phyloP scores from a whole-genome alignment of 2,329 filamentous ascomycete species.

The Aureobasidium lini region DNA sequence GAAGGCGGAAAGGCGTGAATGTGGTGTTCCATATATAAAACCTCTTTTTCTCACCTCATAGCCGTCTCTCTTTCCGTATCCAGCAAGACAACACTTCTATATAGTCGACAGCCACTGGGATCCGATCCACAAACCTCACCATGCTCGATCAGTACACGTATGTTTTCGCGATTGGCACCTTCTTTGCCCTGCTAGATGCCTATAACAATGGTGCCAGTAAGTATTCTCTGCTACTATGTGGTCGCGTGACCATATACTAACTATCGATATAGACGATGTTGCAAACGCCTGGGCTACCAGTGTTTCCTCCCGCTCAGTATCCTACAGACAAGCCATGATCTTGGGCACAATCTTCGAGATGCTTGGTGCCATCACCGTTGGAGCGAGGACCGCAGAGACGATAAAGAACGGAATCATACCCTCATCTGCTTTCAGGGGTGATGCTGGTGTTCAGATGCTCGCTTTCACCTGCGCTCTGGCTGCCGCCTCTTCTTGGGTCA shows the following conservation, averaged over 20 bases:
- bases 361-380: conserved; percentile 45
- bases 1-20: neutral
- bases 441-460: conserved; percentile 36
- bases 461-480: conserved; percentile 39
- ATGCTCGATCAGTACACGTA: too few relatives aligned
- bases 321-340: conserved; percentile 43
- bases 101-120: neutral
- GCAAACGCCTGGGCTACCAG: conserved; percentile 49
- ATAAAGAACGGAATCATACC: conserved; percentile 47
- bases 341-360: conserved; percentile 44
- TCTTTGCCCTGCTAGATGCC: conserved; percentile 46
- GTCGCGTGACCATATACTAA: neutral
- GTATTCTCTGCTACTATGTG: neutral
- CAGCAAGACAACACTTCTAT: neutral
- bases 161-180: too few relatives aligned
- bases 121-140: conserved; percentile 26
- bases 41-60: neutral
- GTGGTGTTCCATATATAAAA: neutral
- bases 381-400: conserved; percentile 43
- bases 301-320: conserved; percentile 45
- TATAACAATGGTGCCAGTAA: conserved; percentile 53
- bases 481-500: conserved; percentile 50
- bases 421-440: conserved; percentile 38
- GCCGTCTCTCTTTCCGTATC: neutral
- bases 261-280: conserved; percentile 36